These are phyloP conservation scores for Cercophora samala DNA, from an alignment of 495 filamentous ascomycete species.

Conservation along the genomic window DNA sequence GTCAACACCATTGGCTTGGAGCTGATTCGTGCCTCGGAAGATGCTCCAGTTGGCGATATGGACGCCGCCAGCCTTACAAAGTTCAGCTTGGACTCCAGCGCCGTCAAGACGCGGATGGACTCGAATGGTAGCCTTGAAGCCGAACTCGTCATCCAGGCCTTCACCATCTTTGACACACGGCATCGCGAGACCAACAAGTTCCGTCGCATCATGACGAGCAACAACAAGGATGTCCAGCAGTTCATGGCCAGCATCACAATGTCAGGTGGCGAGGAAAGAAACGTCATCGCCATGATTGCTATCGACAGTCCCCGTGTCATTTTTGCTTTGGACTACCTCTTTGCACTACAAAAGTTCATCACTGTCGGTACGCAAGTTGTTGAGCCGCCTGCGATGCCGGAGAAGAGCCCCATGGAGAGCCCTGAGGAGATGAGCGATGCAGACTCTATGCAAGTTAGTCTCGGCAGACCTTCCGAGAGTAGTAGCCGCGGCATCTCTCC, in stretches of 20 bases:
- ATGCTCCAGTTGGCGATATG: conserved; percentile 70
- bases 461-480: conserved; percentile 29
- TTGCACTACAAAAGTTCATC: conserved; percentile 80
- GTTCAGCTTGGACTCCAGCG: conserved; percentile 89
- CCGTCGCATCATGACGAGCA: conserved; percentile 95
- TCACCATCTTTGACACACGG: conserved; percentile 89
- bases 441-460: conserved; percentile 44
- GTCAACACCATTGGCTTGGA: conserved; percentile 83
- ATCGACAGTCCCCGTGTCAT: conserved; percentile 94
- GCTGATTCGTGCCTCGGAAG: conserved; percentile 70
- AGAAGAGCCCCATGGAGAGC: conserved; percentile 54
- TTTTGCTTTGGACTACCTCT: conserved; percentile 90
- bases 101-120: conserved; percentile 89
- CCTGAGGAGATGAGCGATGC: conserved; percentile 60
- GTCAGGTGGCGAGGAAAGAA: conserved; percentile 77
- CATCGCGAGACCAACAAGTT: conserved; percentile 87
- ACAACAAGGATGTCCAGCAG: conserved; percentile 89
- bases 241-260: conserved; percentile 97
- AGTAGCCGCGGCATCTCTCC: conserved; percentile 17
- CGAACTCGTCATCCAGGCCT: conserved; percentile 88
- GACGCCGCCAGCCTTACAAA: conserved; percentile 83
- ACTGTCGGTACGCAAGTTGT: conserved; percentile 62
- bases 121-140: conserved; percentile 90
- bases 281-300: conserved; percentile 87
- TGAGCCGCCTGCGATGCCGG: conserved; percentile 48